A percentile compares a stretch with the other conserved stretches of the same genome.
phyloP scores from a whole-genome alignment of 208 protist species.

The Zelonia costaricensis region DNA sequence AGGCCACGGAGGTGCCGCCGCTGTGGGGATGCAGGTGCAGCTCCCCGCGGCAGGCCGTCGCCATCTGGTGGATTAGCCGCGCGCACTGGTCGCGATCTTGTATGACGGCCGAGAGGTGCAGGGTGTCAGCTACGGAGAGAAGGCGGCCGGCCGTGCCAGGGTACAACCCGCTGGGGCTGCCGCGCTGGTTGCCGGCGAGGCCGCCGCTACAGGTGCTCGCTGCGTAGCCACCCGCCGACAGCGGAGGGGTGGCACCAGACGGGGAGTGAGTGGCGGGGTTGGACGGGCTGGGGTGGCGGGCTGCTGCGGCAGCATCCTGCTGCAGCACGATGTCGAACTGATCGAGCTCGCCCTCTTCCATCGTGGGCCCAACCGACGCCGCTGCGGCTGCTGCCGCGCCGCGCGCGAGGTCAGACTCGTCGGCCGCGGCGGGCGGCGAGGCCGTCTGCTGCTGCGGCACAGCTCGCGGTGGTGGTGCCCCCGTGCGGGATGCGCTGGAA shows the following conservation, averaged over 20 bases:
- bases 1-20: conserved; percentile 14
- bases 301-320: conserved; percentile 36
- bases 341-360: conserved; percentile 49
- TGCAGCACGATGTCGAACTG: conserved; percentile 76
- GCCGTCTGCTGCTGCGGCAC: background rate
- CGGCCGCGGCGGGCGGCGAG: background rate
- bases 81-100: conserved; percentile 42
- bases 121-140: conserved; percentile 46
- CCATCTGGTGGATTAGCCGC: conserved; percentile 56
- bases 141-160: conserved; percentile 37
- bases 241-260: conserved; percentile 26
- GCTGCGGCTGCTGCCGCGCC: conserved; percentile 1
- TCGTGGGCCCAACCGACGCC: too few species aligned
- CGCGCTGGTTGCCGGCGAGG: background rate
- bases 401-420: background rate
- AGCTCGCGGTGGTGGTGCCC: conserved; percentile 12
- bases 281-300: conserved; percentile 13
- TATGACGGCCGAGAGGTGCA: conserved; percentile 38
- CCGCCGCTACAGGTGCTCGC: conserved; percentile 8
- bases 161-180: conserved; percentile 13
- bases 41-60: conserved; percentile 33
- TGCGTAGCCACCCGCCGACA: conserved; percentile 11
- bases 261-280: conserved; percentile 22
- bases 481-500: conserved; percentile 10
- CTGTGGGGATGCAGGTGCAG: conserved; percentile 33